phyloP scores from a whole-genome alignment of 495 filamentous ascomycete species.

The Lentithecium fluviatile region DNA sequence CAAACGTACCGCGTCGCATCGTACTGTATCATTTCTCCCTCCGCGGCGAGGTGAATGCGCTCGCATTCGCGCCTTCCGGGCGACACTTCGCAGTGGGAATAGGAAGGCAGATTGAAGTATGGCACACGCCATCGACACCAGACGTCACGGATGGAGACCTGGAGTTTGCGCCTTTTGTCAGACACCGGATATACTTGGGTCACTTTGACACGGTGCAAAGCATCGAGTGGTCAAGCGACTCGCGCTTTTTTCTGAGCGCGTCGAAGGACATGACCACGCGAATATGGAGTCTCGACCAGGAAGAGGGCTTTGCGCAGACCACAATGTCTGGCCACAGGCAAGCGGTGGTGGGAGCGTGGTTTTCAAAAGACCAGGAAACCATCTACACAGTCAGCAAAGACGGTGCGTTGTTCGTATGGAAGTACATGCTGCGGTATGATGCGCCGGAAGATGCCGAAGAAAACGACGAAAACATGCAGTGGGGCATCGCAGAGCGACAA shows the following conservation, averaged over 20 bases:
- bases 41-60: constrained; percentile 72
- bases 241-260: constrained; percentile 86
- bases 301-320: constrained; percentile 85
- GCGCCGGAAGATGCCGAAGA: constrained; percentile 51
- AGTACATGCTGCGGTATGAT: constrained; percentile 52
- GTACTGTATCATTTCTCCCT: constrained; percentile 93
- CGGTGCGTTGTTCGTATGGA: constrained; percentile 66
- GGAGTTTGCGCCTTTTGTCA: constrained; percentile 91
- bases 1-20: constrained; percentile 80
- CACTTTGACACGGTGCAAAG: constrained; percentile 83
- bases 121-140: constrained; percentile 89
- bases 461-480: constrained; percentile 62
- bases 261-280: constrained; percentile 89
- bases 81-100: constrained; percentile 83
- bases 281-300: constrained; percentile 88
- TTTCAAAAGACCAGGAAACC: constrained; percentile 85
- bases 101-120: constrained; percentile 83
- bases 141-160: constrained; percentile 76
- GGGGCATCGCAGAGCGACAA: constrained; percentile 83
- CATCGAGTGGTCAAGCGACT: constrained; percentile 93
- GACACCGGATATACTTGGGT: constrained; percentile 78
- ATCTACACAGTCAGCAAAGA: constrained; percentile 66
- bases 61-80: constrained; percentile 90
- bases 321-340: constrained; percentile 86
- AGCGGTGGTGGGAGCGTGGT: constrained; percentile 82